Percentiles rank a stretch among this genome's conserved stretches.
Conservation (phyloP, 2,329 filamentous ascomycete species). For the Apiospora pterosperma region DNA sequence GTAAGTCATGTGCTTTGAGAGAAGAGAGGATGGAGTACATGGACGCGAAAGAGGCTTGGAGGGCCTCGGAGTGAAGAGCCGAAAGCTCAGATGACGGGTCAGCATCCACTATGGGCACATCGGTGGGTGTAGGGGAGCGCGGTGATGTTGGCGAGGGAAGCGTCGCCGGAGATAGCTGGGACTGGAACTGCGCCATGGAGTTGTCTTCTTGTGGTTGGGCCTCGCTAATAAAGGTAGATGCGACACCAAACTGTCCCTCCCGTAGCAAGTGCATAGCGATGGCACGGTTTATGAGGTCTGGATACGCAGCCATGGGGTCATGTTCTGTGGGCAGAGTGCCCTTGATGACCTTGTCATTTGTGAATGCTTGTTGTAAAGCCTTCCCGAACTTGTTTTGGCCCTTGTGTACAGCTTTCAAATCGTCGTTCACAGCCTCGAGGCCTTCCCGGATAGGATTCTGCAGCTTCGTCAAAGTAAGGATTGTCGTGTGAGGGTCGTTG, state of each 20-base stretch:
- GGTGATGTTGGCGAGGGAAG: constrained; percentile 16
- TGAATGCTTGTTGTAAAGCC: constrained; percentile 76
- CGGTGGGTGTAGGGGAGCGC: constrained; percentile 15
- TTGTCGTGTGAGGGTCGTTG: constrained; percentile 65
- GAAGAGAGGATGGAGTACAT: constrained; percentile 90
- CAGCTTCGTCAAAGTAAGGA: constrained; percentile 74
- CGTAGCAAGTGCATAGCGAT: constrained; percentile 96
- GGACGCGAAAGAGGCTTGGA: constrained; percentile 78
- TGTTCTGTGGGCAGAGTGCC: constrained; percentile 73
- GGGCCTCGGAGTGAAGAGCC: constrained; percentile 58
- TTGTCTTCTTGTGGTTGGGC: constrained; percentile 34
- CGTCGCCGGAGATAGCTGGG: constrained; percentile 23
- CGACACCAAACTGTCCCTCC: constrained; percentile 89
- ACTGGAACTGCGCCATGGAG: constrained; percentile 6
- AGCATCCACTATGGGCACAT: constrained; percentile 25
- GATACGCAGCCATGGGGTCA: constrained; percentile 74
- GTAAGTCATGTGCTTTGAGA: constrained; percentile 70
- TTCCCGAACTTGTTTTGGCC: constrained; percentile 82
- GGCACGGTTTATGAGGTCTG: constrained; percentile 80
- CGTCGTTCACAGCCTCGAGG: constrained; percentile 76
- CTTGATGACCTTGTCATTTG: constrained; percentile 66
- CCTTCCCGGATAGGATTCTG: constrained; percentile 81
- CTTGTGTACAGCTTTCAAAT: constrained; percentile 79
- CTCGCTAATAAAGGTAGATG: constrained; percentile 80
- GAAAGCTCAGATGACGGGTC: constrained; percentile 46